These are phyloP conservation scores for Tilletia horrida DNA, from an alignment of 1,284 basidiomycete species.

Conservation along the genomic window DNA sequence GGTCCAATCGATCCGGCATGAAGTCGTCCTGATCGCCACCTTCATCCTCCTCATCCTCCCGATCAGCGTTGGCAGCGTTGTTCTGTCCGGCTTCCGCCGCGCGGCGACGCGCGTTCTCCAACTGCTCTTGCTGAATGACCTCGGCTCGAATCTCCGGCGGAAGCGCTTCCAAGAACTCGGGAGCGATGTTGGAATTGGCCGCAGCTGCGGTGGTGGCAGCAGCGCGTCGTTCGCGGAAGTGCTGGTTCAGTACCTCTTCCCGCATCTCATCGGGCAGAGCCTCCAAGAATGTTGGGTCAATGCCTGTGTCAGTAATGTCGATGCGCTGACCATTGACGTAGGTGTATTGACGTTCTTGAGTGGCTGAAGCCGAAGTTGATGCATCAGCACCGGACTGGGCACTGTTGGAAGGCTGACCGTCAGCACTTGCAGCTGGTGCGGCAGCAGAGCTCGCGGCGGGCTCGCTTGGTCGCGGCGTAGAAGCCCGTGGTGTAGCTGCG, in stretches of 20 bases:
- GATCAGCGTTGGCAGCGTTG: constrained; percentile 48
- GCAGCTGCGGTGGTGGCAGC: constrained; percentile 60
- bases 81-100: constrained; percentile 50
- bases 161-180: constrained; percentile 91
- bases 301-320: constrained; percentile 97
- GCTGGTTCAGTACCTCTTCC: constrained; percentile 95
- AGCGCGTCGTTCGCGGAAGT: constrained; percentile 75
- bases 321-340: constrained; percentile 79
- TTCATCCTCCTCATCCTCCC: constrained; percentile 17
- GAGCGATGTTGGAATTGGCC: constrained; percentile 77
- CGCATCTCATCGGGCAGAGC: constrained; percentile 98
- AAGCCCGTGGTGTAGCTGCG: not conserved
- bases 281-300: constrained; percentile 95
- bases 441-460: constrained; percentile 20
- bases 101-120: constrained; percentile 71
- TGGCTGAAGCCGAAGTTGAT: not conserved
- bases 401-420: not conserved
- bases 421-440: constrained; percentile 17
- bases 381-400: not conserved
- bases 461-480: constrained; percentile 8
- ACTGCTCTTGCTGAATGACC: constrained; percentile 87
- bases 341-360: constrained; percentile 7
- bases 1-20: not conserved
- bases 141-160: constrained; percentile 95
- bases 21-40: constrained; percentile 9